Conservation (phyloP, 495 filamentous ascomycete genomes). For the Cladorrhinum samala region DNA sequence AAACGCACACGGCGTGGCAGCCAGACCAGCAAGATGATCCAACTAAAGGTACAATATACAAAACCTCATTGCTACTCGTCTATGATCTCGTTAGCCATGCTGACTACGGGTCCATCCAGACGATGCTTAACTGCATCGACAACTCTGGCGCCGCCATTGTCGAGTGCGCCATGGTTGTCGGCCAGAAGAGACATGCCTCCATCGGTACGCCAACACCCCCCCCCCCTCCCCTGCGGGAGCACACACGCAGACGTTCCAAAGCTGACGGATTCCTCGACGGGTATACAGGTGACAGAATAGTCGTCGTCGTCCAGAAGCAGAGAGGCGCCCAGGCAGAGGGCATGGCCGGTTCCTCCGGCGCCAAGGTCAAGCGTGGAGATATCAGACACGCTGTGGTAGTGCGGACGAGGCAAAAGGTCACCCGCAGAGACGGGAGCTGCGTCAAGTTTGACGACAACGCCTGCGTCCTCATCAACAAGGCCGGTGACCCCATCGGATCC, state of each 20-base stretch:
- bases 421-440: constrained; percentile 78
- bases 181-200: constrained; percentile 81
- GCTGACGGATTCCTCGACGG: neutral
- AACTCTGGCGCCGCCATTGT: constrained; percentile 98
- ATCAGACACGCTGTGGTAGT: constrained; percentile 96
- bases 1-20: constrained; percentile 14
- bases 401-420: constrained; percentile 78
- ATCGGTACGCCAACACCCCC: constrained; percentile 60
- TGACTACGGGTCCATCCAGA: constrained; percentile 43
- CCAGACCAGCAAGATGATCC: constrained; percentile 70
- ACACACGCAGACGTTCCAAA: no score
- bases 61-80: no score
- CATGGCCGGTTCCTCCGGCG: constrained; percentile 54
- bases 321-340: constrained; percentile 52
- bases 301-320: constrained; percentile 96
- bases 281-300: constrained; percentile 80
- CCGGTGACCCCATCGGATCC: constrained; percentile 89
- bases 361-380: constrained; percentile 94
- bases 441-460: constrained; percentile 97
- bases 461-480: constrained; percentile 95
- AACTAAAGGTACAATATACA: constrained; percentile 99
- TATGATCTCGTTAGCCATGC: no score
- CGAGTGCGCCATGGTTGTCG: constrained; percentile 88
- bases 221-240: no score
- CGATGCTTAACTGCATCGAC: constrained; percentile 99